Conservation (phyloP, 352 stramenopile genomes). For the Pythium aquatile region DNA sequence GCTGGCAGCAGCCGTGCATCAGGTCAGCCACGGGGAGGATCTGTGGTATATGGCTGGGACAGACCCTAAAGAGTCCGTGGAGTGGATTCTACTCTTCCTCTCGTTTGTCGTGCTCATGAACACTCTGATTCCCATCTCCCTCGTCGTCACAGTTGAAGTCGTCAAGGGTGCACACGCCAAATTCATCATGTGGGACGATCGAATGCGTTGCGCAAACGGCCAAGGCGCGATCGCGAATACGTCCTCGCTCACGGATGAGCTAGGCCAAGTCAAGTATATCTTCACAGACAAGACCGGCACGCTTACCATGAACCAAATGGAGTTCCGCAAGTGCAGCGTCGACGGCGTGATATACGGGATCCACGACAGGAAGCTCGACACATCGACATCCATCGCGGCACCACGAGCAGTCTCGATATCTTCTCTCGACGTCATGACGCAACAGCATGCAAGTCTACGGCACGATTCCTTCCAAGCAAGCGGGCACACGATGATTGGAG, state of each 20-base stretch:
- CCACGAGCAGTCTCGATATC: conserved; percentile 25
- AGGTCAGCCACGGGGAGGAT: conserved; percentile 22
- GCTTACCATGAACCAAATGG: conserved; percentile 94
- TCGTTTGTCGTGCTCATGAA: conserved; percentile 91
- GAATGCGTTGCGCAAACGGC: conserved; percentile 52
- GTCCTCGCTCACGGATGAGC: conserved; percentile 89
- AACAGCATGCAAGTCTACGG: conserved; percentile 9
- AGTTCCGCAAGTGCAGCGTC: conserved; percentile 95
- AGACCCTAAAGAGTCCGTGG: conserved; percentile 1
- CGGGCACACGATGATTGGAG: conserved; percentile 11
- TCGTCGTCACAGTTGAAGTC: conserved; percentile 88
- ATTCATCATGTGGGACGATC: conserved; percentile 76
- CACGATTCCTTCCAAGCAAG: conserved; percentile 15
- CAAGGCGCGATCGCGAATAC: conserved; percentile 82
- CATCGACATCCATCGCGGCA: background rate
- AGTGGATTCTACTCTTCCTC: conserved; percentile 75
- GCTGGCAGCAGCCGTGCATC: conserved; percentile 44
- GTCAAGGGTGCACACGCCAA: conserved; percentile 75
- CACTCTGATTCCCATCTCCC: conserved; percentile 92
- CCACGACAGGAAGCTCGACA: conserved; percentile 32
- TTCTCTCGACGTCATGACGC: conserved; percentile 19
- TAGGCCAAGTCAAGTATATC: conserved; percentile 91
- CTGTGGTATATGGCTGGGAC: conserved; percentile 21
- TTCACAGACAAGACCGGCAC: conserved; percentile 96
- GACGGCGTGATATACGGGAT: conserved; percentile 83